Conservation (phyloP, 2,329 filamentous ascomycete species). For the Colletotrichum coccodes region DNA sequence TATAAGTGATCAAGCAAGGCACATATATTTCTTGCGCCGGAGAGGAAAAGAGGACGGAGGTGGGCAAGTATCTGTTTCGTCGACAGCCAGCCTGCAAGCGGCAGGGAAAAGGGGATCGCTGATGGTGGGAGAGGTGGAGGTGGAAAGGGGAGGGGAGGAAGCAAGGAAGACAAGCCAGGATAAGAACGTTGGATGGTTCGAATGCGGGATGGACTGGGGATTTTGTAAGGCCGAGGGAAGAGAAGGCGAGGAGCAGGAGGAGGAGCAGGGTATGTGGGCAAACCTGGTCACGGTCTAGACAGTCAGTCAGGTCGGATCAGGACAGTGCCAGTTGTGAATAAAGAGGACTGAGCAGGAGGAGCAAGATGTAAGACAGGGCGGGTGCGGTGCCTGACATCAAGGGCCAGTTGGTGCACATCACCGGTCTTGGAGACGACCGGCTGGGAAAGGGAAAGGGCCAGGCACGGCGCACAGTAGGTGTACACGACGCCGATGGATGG, state of each 20-base stretch:
- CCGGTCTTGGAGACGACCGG: constrained; percentile 11
- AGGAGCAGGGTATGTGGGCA: background rate
- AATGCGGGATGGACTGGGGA: constrained; percentile 28
- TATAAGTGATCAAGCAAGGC: background rate
- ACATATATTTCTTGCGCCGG: constrained; percentile 5
- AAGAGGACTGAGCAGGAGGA: background rate
- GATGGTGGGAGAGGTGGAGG: constrained; percentile 18
- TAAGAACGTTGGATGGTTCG: constrained; percentile 10
- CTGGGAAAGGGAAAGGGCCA: constrained; percentile 27
- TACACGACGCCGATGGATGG: constrained; percentile 14
- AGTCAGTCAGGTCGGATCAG: background rate
- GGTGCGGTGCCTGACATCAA: constrained; percentile 26
- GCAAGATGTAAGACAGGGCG: background rate
- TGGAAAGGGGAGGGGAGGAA: constrained; percentile 11
- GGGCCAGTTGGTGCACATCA: constrained; percentile 21
- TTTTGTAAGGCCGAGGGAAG: constrained; percentile 22
- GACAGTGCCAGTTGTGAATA: constrained; percentile 15
- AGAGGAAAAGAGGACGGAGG: constrained; percentile 1
- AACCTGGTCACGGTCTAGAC: background rate
- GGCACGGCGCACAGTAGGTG: constrained; percentile 30
- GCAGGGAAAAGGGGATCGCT: constrained; percentile 26
- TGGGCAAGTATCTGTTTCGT: constrained; percentile 23
- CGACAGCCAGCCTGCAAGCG: constrained; percentile 19
- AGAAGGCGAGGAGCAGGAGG: background rate
- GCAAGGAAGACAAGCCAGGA: constrained; percentile 1